These are phyloP conservation scores for Hyphopichia wangnamkhiaoensis DNA, from an alignment of 1,139 yeast genomes.

Conservation along the genomic window DNA sequence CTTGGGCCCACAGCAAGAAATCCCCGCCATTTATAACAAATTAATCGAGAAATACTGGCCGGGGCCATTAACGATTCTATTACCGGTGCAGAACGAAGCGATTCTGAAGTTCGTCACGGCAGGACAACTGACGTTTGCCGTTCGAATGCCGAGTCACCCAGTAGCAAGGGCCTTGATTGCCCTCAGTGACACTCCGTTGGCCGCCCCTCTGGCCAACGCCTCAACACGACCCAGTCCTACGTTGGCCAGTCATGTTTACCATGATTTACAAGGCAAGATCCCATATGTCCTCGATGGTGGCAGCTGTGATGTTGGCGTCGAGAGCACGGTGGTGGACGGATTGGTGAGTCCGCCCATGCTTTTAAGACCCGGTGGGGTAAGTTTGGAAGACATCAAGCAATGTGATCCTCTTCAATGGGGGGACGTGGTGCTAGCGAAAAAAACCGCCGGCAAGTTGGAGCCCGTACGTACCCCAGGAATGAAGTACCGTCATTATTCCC, in stretches of 20 bases:
- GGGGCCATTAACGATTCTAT: constrained; percentile 85
- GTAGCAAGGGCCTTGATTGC: constrained; percentile 90
- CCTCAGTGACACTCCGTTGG: constrained; percentile 83
- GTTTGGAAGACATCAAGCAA: constrained; percentile 67
- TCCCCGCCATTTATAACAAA: constrained; percentile 68
- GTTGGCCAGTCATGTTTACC: constrained; percentile 76
- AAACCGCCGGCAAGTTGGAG: constrained; percentile 64
- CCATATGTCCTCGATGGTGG: constrained; percentile 93
- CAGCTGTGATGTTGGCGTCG: constrained; percentile 84
- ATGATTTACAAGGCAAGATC: constrained; percentile 77
- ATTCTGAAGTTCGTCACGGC: constrained; percentile 81
- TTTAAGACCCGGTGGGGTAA: constrained; percentile 91
- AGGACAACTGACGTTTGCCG: constrained; percentile 86
- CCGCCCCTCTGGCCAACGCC: constrained; percentile 98
- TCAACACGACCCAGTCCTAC: constrained; percentile 96
- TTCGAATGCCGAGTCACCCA: constrained; percentile 82
- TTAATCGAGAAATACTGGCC: constrained; percentile 84
- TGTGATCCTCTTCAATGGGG: constrained; percentile 70
- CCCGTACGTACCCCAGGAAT: constrained; percentile 93
- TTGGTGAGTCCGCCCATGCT: constrained; percentile 80
- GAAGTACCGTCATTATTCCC: constrained; percentile 96
- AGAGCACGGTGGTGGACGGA: constrained; percentile 93
- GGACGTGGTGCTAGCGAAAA: constrained; percentile 61
- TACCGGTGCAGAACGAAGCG: constrained; percentile 58
- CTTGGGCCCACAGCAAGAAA: constrained; percentile 44